Conservation (phyloP, 2,329 filamentous ascomycete genomes). For the Exutisphaerella laricina region DNA sequence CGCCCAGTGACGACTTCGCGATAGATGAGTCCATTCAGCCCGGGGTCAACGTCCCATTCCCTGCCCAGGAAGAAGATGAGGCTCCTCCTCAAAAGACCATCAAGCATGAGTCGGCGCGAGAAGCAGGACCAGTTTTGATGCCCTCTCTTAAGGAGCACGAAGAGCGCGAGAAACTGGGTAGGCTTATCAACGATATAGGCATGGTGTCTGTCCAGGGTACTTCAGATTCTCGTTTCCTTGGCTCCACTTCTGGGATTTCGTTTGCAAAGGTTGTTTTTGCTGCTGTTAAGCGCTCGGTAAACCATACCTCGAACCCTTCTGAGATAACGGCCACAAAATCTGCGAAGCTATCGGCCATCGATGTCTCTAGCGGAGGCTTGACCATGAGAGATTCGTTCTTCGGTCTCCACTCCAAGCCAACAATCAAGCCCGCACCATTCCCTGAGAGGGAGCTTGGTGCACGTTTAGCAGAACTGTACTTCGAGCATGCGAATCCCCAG, state of each 20-base stretch:
- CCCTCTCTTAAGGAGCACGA: slow-evolving; percentile 42
- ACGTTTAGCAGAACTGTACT: slow-evolving; percentile 75
- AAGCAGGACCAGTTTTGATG: slow-evolving; percentile 16
- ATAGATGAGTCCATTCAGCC: slow-evolving; percentile 35
- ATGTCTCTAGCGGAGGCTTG: slow-evolving; percentile 55
- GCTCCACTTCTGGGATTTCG: slow-evolving; percentile 83
- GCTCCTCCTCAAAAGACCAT: slow-evolving; percentile 8
- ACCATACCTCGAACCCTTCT: slow-evolving; percentile 50
- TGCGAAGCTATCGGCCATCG: slow-evolving; percentile 49
- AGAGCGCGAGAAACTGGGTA: slow-evolving; percentile 58
- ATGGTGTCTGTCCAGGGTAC: slow-evolving; percentile 69
- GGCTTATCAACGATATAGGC: slow-evolving; percentile 62
- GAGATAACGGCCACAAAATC: slow-evolving; percentile 54
- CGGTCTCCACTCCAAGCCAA: slow-evolving; percentile 85
- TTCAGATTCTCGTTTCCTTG: slow-evolving; percentile 73
- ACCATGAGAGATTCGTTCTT: slow-evolving; percentile 96
- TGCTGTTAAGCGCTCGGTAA: slow-evolving; percentile 73
- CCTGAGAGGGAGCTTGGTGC: slow-evolving; percentile 69
- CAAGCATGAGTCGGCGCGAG: slow-evolving; percentile 1
- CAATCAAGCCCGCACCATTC: slow-evolving; percentile 78
- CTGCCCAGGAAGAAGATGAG: slow-evolving; percentile 21
- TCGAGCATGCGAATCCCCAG: slow-evolving; percentile 93
- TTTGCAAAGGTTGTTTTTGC: slow-evolving; percentile 93
- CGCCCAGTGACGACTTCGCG: slow-evolving; percentile 59
- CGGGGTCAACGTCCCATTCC: slow-evolving; percentile 34